Evolutionary conservation across 1,284 basidiomycete species (phyloP).

Genomic region (Rhodotorula sp.): DNA sequence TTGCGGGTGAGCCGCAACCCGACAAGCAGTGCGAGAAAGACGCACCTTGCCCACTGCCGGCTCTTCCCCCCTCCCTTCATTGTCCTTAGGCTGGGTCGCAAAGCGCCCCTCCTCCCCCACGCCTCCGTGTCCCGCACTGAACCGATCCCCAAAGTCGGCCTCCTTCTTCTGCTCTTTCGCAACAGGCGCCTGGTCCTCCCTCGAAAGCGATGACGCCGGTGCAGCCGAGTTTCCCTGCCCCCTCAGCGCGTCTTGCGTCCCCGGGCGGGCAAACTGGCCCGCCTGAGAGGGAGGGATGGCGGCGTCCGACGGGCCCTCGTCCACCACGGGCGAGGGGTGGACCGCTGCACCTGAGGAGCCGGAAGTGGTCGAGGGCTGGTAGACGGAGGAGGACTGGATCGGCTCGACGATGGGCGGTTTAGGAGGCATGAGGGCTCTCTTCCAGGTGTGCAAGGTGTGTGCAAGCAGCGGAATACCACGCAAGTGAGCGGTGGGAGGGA

Average conservation of each 20-base stretch:
- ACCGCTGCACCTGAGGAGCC: neutral
- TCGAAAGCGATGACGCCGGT: neutral
- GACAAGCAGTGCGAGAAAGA: neutral
- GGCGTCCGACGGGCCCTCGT: constrained; percentile 1
- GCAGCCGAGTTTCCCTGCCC: constrained; percentile 16
- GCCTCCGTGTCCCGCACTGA: neutral
- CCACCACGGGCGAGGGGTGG: constrained; percentile 6
- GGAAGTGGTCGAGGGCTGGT: neutral
- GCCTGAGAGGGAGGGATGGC: neutral
- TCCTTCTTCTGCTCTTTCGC: neutral
- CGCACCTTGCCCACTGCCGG: constrained; percentile 2
- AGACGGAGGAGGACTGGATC: neutral
- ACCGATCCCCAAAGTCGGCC: neutral
- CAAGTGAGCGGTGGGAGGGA: neutral
- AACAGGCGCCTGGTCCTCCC: neutral
- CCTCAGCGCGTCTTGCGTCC: constrained; percentile 11
- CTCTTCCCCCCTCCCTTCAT: neutral
- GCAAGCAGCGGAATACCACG: neutral
- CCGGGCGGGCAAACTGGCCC: neutral
- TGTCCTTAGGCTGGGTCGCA: neutral
- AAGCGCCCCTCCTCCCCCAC: neutral
- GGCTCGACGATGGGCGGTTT: constrained; percentile 11
- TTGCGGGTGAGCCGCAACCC: too few relatives aligned
- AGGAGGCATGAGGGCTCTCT: neutral
- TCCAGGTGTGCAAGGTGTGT: neutral